Evolutionary conservation across 2,329 filamentous ascomycete species (phyloP).

Genomic region (Hypocreales sp.): DNA sequence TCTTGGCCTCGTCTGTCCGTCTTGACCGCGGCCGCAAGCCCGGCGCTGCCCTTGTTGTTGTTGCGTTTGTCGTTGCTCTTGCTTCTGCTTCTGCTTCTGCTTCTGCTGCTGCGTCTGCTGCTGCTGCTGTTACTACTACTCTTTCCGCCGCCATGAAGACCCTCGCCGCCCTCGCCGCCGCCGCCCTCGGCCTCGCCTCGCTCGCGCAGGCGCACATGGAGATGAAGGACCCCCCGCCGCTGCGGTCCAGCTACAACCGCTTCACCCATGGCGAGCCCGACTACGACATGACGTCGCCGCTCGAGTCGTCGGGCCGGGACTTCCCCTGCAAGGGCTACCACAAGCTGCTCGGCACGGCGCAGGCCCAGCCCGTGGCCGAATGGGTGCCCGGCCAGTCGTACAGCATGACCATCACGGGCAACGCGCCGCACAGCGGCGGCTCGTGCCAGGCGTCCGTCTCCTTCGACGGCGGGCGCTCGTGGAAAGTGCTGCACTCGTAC

Average conservation of each 20-base stretch:
- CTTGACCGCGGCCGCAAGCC: no score
- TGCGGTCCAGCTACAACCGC: conserved; percentile 37
- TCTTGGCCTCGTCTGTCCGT: no score
- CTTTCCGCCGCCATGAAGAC: conserved; percentile 27
- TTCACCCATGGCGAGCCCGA: conserved; percentile 39
- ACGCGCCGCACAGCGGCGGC: conserved; percentile 50
- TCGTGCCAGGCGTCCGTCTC: conserved; percentile 65
- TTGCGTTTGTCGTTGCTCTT: no score
- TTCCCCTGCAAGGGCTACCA: conserved; percentile 63
- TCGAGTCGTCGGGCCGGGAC: conserved; percentile 43
- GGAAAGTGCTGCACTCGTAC: conserved; percentile 49
- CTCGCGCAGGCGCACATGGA: conserved; percentile 39
- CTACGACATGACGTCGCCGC: conserved; percentile 57
- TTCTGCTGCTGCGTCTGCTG: no score
- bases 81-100: no score
- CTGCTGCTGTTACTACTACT: no score
- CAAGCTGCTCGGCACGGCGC: conserved; percentile 27
- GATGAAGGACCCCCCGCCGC: conserved; percentile 34
- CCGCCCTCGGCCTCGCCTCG: conserved; percentile 25
- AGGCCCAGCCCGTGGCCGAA: conserved; percentile 38
- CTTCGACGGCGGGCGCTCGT: conserved; percentile 54
- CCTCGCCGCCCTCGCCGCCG: conserved; percentile 18
- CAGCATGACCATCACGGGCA: conserved; percentile 48
- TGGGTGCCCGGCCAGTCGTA: conserved; percentile 48
- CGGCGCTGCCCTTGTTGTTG: no score